Evolutionary conservation across 2,329 filamentous ascomycete species (phyloP).

Genomic region (Tolypocladium pustulatum): DNA sequence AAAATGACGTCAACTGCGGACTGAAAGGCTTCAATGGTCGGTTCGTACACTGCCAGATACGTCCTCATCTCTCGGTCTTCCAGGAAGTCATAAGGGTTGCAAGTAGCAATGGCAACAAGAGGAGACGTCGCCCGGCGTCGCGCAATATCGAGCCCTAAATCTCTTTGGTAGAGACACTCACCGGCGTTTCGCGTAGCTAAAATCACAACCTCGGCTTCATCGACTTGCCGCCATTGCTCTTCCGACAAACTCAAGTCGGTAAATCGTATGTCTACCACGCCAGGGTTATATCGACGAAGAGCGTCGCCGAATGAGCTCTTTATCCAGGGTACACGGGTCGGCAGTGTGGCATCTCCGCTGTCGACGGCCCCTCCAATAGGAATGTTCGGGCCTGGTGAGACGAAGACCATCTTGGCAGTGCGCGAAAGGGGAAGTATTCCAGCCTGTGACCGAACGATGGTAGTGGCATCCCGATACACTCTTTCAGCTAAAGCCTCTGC

Average conservation of each 20-base stretch:
- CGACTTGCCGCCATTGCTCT: constrained; percentile 10
- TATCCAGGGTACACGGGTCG: constrained; percentile 15
- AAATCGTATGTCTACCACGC: constrained; percentile 10
- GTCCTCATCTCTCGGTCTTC: constrained; percentile 10
- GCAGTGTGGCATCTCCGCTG: constrained; percentile 9
- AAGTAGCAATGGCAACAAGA: constrained; percentile 12
- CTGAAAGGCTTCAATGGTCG: constrained; percentile 13
- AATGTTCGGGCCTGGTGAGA: constrained; percentile 13
- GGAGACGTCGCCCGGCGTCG: constrained; percentile 4
- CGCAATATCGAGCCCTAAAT: constrained; percentile 10
- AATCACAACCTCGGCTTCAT: constrained; percentile 11
- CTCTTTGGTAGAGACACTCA: constrained; percentile 12
- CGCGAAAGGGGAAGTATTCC: constrained; percentile 8
- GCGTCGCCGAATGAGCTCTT: constrained; percentile 10
- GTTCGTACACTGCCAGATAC: constrained; percentile 14
- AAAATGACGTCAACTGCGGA: constrained; percentile 11
- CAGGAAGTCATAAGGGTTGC: constrained; percentile 15
- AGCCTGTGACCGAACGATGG: constrained; percentile 9
- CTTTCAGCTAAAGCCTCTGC: constrained; percentile 7
- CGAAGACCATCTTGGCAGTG: constrained; percentile 10
- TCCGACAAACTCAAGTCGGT: constrained; percentile 6
- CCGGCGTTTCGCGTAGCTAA: constrained; percentile 14
- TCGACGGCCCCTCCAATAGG: constrained; percentile 12
- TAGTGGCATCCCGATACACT: constrained; percentile 10
- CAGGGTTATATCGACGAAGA: constrained; percentile 6